Evolutionary conservation across 2,329 filamentous ascomycete species (phyloP), one percentile per base, ranked within the genome.

Genomic region (Phoma sp.): DNA sequence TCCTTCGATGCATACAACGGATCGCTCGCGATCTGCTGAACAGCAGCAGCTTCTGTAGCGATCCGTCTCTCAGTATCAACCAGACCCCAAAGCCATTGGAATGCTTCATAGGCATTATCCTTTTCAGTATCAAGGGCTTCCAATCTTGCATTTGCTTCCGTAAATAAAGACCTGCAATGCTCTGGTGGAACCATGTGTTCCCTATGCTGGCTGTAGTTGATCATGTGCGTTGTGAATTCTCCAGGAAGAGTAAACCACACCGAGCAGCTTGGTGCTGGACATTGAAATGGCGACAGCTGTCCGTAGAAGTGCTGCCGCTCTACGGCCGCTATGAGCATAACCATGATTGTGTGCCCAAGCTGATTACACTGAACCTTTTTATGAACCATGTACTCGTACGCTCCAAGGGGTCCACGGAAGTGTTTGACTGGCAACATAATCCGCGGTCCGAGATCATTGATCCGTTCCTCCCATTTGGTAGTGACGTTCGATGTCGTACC

Each of bases 141-240:
- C 27, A 48, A 18, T 35, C 29, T 40, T 41, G 37, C 29, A 18
- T 35, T 13, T 40, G 36, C 37, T 27, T 41, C 25, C 40, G 45
- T 14, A 35, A 41, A 48, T 2, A 48, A 27, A 41, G 37, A 27
- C 6, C 18, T 48, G 37, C 3, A 40, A 41, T 18, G 11, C 37
- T 39, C 35, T 32, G 25, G 44, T 23, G 35, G n/a, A 32, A 39
- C 44, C 7, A 41, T 48, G 22, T 41, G 29, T 41, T 48, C 37
- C 29, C 37, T 18, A 18, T 48, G 37, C 13, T 48, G 18, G 18
- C 29, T 35, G 27, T 41, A 25, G 18, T 7, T 48, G 4, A 41
- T 48, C 37, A 48, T 25, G 35, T 48, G 45, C 36, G 37, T 41
- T 11, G 36, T 48, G 36, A 35, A 48, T 35, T 47, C 45, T 33